phyloP scores from a whole-genome alignment of 495 filamentous ascomycete genomes.

The Penicillium pancosmium region DNA sequence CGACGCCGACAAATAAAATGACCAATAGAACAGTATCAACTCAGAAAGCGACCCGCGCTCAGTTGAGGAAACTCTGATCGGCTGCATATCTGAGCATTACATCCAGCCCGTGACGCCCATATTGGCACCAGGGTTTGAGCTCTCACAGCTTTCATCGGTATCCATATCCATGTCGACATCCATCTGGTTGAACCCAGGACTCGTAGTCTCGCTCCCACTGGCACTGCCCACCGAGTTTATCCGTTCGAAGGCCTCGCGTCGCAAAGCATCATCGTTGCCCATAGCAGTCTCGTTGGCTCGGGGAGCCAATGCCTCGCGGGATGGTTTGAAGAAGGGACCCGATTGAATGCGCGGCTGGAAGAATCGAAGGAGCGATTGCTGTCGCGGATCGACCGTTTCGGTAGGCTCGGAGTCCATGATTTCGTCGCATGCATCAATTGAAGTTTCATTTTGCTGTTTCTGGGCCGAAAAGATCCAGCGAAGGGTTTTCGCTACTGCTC shows the following conservation, averaged over 20 bases:
- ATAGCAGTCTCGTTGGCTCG: conserved; percentile 29
- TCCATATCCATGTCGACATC: conserved; percentile 47
- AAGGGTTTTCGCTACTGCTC: conserved; percentile 46
- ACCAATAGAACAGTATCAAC: neutral
- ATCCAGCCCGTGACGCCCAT: conserved; percentile 29
- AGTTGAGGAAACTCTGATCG: neutral
- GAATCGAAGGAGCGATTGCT: conserved; percentile 47
- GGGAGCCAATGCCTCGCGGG: conserved; percentile 31
- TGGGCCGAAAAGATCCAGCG: conserved; percentile 49
- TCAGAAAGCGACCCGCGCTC: conserved; percentile 19
- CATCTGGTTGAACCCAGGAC: conserved; percentile 23
- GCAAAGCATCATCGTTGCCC: conserved; percentile 18
- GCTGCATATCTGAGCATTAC: conserved; percentile 13
- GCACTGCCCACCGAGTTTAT: conserved; percentile 20
- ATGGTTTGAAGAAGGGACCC: conserved; percentile 27
- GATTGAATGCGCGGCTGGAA: conserved; percentile 40
- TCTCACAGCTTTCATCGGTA: conserved; percentile 44
- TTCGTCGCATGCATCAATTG: conserved; percentile 28
- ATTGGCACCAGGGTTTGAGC: conserved; percentile 20
- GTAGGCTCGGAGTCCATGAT: conserved; percentile 32
- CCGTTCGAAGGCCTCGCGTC: conserved; percentile 24
- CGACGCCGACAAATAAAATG: neutral
- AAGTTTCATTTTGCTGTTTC: conserved; percentile 28
- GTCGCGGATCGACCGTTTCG: conserved; percentile 45
- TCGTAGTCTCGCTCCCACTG: conserved; percentile 28